Conservation (phyloP, 345 rosid species). For the Pistacia vera region DNA sequence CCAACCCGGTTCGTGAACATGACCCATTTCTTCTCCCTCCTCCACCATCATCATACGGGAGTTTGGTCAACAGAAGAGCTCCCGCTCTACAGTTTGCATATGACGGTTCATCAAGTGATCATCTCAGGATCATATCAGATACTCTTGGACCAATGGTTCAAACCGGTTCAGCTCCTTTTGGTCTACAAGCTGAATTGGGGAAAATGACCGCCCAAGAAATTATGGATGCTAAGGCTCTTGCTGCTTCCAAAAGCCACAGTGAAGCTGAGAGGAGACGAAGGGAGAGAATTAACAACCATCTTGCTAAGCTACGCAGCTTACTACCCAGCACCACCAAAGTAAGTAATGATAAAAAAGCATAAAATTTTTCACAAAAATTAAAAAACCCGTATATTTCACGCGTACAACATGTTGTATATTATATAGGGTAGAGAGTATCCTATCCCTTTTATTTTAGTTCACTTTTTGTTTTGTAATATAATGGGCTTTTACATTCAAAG, state of each 20-base stretch:
- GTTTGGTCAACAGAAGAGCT: slow-evolving; percentile 63
- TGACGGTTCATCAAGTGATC: slow-evolving; percentile 66
- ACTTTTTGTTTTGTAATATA: slow-evolving; percentile 27
- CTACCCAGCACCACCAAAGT: slow-evolving; percentile 97
- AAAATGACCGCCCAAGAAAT: slow-evolving; percentile 97
- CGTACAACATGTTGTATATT: slow-evolving; percentile 22
- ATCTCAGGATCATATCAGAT: slow-evolving; percentile 80
- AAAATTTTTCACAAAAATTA: not conserved
- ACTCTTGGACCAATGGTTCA: slow-evolving; percentile 71
- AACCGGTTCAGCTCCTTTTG: slow-evolving; percentile 67
- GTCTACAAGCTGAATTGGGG: slow-evolving; percentile 79
- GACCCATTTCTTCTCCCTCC: slow-evolving; percentile 74
- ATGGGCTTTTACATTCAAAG: slow-evolving; percentile 17
- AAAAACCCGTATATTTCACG: slow-evolving; percentile 23
- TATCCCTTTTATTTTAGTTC: slow-evolving; percentile 9
- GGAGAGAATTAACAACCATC: slow-evolving; percentile 95
- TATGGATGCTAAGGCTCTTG: slow-evolving; percentile 99
- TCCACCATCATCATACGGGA: slow-evolving; percentile 63
- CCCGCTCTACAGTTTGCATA: slow-evolving; percentile 64
- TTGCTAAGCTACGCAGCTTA: slow-evolving; percentile 91
- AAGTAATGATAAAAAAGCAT: slow-evolving; percentile 36
- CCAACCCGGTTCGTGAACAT: slow-evolving; percentile 47
- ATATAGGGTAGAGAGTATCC: slow-evolving; percentile 11
- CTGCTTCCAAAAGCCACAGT: slow-evolving; percentile 97
- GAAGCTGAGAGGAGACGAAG: slow-evolving; percentile 97